These are phyloP conservation scores for Strombidium stylifer DNA, from an alignment of 73 alveolate species.

Conservation along the genomic window DNA sequence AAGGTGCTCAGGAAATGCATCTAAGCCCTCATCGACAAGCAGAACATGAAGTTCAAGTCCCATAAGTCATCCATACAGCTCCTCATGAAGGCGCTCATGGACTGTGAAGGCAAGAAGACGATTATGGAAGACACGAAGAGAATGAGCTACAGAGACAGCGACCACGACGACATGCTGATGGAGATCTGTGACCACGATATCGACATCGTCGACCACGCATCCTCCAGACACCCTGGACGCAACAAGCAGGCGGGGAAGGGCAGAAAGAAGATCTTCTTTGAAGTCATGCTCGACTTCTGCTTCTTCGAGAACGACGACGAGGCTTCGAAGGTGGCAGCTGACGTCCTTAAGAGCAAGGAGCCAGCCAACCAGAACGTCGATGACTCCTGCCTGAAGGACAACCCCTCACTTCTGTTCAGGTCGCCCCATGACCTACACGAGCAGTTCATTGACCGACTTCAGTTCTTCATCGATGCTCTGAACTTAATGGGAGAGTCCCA, in stretches of 20 bases:
- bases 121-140: background rate
- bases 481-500: conserved; percentile 31
- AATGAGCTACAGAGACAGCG: background rate
- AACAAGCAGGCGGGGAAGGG: too few species aligned
- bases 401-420: too few species aligned
- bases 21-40: conserved; percentile 24
- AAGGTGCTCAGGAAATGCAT: conserved; percentile 23
- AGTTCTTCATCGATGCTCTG: conserved; percentile 45
- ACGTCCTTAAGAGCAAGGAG: too few species aligned
- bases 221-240: too few species aligned
- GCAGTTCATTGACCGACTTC: conserved; percentile 23
- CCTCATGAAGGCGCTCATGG: conserved; percentile 32
- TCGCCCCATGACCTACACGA: conserved; percentile 30
- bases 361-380: background rate
- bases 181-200: conserved; percentile 1
- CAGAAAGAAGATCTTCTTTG: conserved; percentile 26
- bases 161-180: background rate
- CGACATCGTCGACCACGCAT: too few species aligned
- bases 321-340: background rate
- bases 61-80: conserved; percentile 8
- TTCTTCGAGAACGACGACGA: conserved; percentile 53
- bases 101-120: too few species aligned
- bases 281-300: conserved; percentile 27
- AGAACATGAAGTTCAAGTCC: conserved; percentile 29
- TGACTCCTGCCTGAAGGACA: too few species aligned